These are phyloP conservation scores for Apiosordaria backusii DNA, from an alignment of 495 filamentous ascomycete genomes.

Conservation along the genomic window DNA sequence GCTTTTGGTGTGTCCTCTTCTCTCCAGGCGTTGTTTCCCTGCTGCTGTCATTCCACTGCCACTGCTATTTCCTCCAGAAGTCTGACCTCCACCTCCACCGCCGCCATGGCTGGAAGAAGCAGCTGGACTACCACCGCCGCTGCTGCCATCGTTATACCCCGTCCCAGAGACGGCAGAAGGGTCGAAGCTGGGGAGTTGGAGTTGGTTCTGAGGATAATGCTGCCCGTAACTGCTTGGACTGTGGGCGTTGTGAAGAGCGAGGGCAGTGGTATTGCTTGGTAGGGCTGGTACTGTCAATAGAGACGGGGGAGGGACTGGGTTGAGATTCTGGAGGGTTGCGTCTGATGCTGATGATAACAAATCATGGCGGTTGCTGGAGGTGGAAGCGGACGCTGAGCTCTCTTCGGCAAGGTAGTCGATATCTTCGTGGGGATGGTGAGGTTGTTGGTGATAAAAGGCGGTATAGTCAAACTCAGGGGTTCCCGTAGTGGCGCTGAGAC, in stretches of 20 bases:
- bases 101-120: not conserved
- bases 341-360: not conserved
- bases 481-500: conserved; percentile 15
- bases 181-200: not conserved
- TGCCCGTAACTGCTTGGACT: not conserved
- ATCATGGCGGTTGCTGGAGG: not conserved
- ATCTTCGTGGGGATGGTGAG: conserved; percentile 13
- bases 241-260: not conserved
- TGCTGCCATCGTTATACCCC: not conserved
- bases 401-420: conserved; percentile 35
- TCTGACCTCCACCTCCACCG: not conserved
- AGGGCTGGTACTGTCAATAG: not conserved
- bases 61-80: not conserved
- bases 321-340: not conserved
- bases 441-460: conserved; percentile 27
- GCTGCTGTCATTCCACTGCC: not conserved
- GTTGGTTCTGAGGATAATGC: not conserved
- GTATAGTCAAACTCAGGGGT: conserved; percentile 29
- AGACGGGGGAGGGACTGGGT: not conserved
- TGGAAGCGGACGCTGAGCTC: conserved; percentile 19
- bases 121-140: not conserved
- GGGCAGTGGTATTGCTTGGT: not conserved
- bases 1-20: conserved; percentile 57
- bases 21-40: conserved; percentile 37
- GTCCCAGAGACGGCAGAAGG: not conserved